Conservation (phyloP, 192 early-diverging fungal species). For the Mortierella alpina region DNA sequence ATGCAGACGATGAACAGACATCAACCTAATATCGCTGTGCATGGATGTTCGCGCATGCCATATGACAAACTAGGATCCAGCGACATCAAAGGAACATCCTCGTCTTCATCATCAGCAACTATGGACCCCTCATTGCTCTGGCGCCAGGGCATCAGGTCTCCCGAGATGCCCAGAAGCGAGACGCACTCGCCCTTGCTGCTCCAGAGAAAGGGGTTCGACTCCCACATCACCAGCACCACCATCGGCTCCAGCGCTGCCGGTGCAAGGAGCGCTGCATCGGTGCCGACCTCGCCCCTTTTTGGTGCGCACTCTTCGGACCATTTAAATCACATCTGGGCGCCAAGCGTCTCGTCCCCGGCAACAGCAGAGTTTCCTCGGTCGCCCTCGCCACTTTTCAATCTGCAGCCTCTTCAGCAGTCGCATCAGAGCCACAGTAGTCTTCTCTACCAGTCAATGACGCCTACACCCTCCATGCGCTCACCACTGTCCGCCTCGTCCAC, state of each 20-base stretch:
- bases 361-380: conserved; percentile 16
- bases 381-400: conserved; percentile 9
- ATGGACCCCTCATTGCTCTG: conserved; percentile 20
- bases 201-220: neutral
- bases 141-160: conserved; percentile 18
- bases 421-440: conserved; percentile 10
- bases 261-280: conserved; percentile 12
- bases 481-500: conserved; percentile 19
- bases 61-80: neutral
- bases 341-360: neutral
- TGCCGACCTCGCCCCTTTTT: conserved; percentile 24
- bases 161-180: conserved; percentile 12
- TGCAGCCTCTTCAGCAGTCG: neutral
- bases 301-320: conserved; percentile 16
- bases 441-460: conserved; percentile 20
- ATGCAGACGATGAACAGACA: too few relatives aligned
- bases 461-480: conserved; percentile 16
- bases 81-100: neutral
- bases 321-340: conserved; percentile 23
- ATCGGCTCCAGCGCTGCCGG: neutral
- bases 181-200: neutral
- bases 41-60: too few relatives aligned
- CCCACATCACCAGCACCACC: neutral
- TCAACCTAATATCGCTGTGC: too few relatives aligned
- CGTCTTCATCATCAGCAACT: too few relatives aligned